Evolutionary conservation across 495 filamentous ascomycete species (phyloP), one percentile per base, ranked within the genome.

Genomic region (Penicillium diatomitis): DNA sequence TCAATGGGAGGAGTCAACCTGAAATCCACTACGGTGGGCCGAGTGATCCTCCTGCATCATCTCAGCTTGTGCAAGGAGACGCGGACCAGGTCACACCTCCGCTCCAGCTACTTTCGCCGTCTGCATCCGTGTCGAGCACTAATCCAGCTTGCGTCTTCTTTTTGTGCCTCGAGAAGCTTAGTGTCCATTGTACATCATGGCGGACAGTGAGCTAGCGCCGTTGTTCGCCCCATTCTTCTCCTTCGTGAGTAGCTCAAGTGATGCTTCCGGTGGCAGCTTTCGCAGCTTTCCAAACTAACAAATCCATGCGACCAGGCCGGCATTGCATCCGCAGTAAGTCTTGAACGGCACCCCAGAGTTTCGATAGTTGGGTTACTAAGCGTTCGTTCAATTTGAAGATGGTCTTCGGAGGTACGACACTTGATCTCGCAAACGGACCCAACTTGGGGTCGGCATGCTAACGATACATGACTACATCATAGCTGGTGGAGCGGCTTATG

Each of bases 201-300:
- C 78, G 46, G 83, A 84, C 46, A 80, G 78, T 48, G 83, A 85
- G 47, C 64, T 85, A 32, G 74, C 85, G 41, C 92, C 94, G 48
- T 87, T 87, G 68, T 96, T 96, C 62, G 92, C 92, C 60, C 90
- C 91, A 41, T 99, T 99, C 78, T 82, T 97, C 62, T 94, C 94
- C 72, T 88, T 97, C 82, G 94, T 96, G 79, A 72, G 83, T 61
- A 50, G 36, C 39, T 44, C 46, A 28, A 44, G 12, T 3, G 31
- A 44, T 32, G 41, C 41, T 32, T 32, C 41, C 31, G 31, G 30
- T 44, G 9, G 28, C n/a, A 33, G 31, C 20, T 20, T 20, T 20
- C 20, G 20, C 20, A 2, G 34, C n/a, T n/a, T 11, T 40, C 41
- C 31, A 33, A 27, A 51, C 72, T 76, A 74, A 63, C 48, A 41